Base-by-base conservation (phyloP, 139 green algal species). In the Chlamydomonas sp. region DNA sequence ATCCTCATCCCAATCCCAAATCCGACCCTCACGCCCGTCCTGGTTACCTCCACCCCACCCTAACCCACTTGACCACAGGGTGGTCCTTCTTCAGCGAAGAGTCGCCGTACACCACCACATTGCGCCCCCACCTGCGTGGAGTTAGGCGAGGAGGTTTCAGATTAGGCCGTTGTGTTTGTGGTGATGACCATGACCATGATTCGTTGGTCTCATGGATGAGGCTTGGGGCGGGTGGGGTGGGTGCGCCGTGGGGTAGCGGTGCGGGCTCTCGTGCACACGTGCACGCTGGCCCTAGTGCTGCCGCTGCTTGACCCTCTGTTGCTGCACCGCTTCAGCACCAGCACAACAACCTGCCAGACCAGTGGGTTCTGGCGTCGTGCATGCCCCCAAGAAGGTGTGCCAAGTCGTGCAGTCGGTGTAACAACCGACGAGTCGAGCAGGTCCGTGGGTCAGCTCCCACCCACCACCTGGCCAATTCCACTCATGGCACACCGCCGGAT, bases 91-190 rank as follows among this genome's bases (percentile, higher is more conserved):
- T 93, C 61, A 97, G 87, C 0, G 71, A 79, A 2, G 86, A 74
- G 1, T 95, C 91, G 7, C 95, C 94, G 81, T 97, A 97, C 16
- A 97, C 86, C 5, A 96, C 63, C 10, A 97, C 87, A 60, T 92
- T 77, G 77, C 77, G 62, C 73, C 92, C 94, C 93, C 93, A 98
- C 92, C 94, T 96, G 89, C n/a, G 59, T 61, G 58, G 31, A 61
- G 82, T 59, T 31, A 20, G 67, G 62, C 17, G 18, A 57, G 8
- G 16, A 6, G 31, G 31, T 49, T 20, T 31, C 67, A 74, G 15
- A 78, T 18, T 60, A 89, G 75, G 84, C 58, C 79, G 31, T 59
- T 31, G 62, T 20, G 60, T 60, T 62, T 7, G 71, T 61, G 72
- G 18, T 67, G 82, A 72, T 5, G 12, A 10, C 31, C 31, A 49